Conservation (phyloP, 495 filamentous ascomycete species). For the Podospora pseudocomata region DNA sequence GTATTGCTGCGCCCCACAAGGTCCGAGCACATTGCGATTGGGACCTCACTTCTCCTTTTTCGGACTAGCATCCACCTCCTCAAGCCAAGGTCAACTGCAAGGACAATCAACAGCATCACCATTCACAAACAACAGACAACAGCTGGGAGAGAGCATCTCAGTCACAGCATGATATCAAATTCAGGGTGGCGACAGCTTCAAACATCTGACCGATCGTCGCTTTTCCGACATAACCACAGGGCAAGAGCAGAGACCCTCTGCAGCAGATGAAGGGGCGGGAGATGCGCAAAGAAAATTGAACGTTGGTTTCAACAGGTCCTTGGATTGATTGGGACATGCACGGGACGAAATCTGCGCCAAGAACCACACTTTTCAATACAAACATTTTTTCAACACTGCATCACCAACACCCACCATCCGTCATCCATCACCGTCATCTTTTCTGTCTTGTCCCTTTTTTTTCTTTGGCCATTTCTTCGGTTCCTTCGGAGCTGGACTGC, state of each 20-base stretch:
- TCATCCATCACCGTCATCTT: too few relatives aligned
- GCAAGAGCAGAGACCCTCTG: too few relatives aligned
- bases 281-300: too few relatives aligned
- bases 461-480: not conserved
- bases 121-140: too few relatives aligned
- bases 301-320: too few relatives aligned
- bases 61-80: not conserved
- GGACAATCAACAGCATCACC: not conserved
- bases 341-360: not conserved
- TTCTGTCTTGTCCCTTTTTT: not conserved
- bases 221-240: too few relatives aligned
- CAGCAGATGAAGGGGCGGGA: too few relatives aligned
- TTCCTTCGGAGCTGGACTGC: not conserved
- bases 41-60: not conserved
- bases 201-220: too few relatives aligned
- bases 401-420: not conserved
- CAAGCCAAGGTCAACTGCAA: not conserved
- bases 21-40: slow-evolving; percentile 15
- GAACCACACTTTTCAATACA: not conserved
- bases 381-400: not conserved
- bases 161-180: too few relatives aligned
- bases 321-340: not conserved
- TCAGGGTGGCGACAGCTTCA: too few relatives aligned
- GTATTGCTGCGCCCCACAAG: slow-evolving; percentile 24
- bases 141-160: too few relatives aligned